Conservation (phyloP, 768 basidiomycete species). For the Fistulinella prunicolor region DNA sequence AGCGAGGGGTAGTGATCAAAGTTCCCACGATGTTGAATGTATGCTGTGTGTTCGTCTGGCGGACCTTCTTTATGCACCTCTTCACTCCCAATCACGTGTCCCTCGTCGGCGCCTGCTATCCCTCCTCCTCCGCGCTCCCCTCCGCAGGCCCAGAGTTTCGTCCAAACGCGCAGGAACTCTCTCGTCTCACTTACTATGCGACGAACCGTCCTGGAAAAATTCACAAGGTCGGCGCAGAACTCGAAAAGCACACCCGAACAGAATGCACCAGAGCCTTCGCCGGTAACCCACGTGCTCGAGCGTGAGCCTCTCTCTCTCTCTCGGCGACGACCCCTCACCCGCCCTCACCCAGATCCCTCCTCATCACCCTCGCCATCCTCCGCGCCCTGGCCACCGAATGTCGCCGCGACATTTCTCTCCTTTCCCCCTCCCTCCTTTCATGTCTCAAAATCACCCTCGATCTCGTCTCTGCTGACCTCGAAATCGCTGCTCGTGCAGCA, state of each 20-base stretch:
- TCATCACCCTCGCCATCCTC: conserved; percentile 81
- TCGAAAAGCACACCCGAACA: conserved; percentile 67
- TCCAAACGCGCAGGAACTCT: conserved; percentile 83
- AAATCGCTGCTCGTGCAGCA: conserved; percentile 73
- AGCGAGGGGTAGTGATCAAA: conserved; percentile 48
- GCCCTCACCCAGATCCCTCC: conserved; percentile 51
- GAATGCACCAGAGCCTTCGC: conserved; percentile 64
- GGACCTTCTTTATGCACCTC: too few relatives aligned
- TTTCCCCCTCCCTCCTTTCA: conserved; percentile 66
- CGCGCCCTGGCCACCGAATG: conserved; percentile 85
- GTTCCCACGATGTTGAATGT: conserved; percentile 24
- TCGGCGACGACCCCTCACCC: conserved; percentile 1
- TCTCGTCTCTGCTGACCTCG: conserved; percentile 61
- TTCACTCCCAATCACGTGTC: conserved; percentile 84
- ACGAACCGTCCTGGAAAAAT: conserved; percentile 81
- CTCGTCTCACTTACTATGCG: conserved; percentile 82
- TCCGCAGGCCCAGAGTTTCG: conserved; percentile 74
- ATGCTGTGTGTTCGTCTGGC: too few relatives aligned
- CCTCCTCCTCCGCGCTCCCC: conserved; percentile 68
- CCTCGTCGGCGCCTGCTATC: conserved; percentile 84
- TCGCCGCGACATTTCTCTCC: conserved; percentile 72
- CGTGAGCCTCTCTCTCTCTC: conserved; percentile 48
- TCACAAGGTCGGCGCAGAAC: conserved; percentile 68
- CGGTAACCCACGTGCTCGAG: conserved; percentile 75
- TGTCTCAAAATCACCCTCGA: conserved; percentile 58